Conservation (phyloP, 192 early-diverging fungal genomes). For the Tieghemiomyces parasiticus region DNA sequence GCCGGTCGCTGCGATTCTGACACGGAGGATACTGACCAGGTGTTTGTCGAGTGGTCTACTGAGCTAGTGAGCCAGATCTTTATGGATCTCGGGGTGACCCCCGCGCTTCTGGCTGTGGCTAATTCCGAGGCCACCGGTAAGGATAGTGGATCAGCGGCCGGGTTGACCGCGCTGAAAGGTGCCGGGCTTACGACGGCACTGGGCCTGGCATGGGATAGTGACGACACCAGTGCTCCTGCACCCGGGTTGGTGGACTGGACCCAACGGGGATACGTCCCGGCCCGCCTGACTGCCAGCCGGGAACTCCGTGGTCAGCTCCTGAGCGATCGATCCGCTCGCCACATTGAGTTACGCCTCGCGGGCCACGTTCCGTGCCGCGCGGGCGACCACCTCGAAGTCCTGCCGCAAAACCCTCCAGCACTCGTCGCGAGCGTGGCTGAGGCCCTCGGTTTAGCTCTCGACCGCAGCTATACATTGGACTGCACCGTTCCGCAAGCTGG, state of each 20-base stretch:
- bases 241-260: not conserved
- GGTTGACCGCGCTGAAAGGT: not conserved
- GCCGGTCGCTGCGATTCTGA: constrained; percentile 32
- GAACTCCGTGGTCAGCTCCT: not conserved
- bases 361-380: not conserved
- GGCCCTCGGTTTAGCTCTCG: constrained; percentile 4
- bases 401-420: constrained; percentile 7
- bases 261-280: not conserved
- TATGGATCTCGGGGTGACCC: not conserved
- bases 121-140: not conserved
- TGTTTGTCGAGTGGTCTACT: not conserved
- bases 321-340: not conserved
- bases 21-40: constrained; percentile 15
- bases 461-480: not conserved
- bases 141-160: not conserved
- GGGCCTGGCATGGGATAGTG: not conserved
- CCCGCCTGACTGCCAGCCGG: not conserved
- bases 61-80: not conserved
- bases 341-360: not conserved
- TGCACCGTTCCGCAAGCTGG: not conserved
- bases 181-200: not conserved
- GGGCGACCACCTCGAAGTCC: constrained; percentile 12
- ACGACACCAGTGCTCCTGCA: not conserved
- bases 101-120: not conserved
- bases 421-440: not conserved